Evolutionary conservation across 169 alveolate genomes (phyloP), one percentile per base, ranked within the genome.

Genomic region (Cyclospora cayetanensis): DNA sequence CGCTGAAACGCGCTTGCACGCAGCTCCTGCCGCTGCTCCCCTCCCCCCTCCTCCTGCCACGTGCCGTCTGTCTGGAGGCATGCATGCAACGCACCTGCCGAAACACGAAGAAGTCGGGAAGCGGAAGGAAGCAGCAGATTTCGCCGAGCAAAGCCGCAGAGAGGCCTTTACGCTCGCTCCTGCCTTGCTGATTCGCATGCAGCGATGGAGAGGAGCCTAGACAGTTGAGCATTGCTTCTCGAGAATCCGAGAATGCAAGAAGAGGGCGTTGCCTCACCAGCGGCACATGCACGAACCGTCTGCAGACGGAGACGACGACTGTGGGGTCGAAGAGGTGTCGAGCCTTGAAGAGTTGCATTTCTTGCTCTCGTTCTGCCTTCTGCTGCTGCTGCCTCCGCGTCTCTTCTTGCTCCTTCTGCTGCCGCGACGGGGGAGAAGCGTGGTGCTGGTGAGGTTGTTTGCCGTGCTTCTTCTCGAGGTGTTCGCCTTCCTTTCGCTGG

Each of bases 211-310:
- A 25, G 39, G 50, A 68, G 43, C 80, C 80, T 9, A 68, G 20
- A 27, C 80, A 68, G 80, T 68, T 68, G 1, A 31, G 52, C 80
- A 68, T 68, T 25, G 80, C 80, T 34, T 68, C 80, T 34, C 52
- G 27, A 12, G 80, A 29, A 34, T 68, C 80, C 37, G 80, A 25
- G 52, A 68, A 68, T 2, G 80, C 37, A 34, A 68, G 50, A 18
- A 68, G 80, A 25, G 80, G 80, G 29, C 37, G 39, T 50, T 68
- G 80, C 43, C 80, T 42, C 52, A 68, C 52, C 52, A 68, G 80
- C 18, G 80, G 80, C 27, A 68, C 20, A 39, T 68, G 80, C 5
- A 68, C 80, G 18, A 34, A 68, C 29, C 80, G 39, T 15, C 80
- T 68, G 50, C 80, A 68, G 31, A 68, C 46, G 11, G 80, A 34